Percentiles rank a stretch among this genome's conserved stretches.
These are phyloP conservation scores for Neofusicoccum kwambonambiense DNA, from an alignment of 2,329 filamentous ascomycete genomes.

Conservation along the genomic window DNA sequence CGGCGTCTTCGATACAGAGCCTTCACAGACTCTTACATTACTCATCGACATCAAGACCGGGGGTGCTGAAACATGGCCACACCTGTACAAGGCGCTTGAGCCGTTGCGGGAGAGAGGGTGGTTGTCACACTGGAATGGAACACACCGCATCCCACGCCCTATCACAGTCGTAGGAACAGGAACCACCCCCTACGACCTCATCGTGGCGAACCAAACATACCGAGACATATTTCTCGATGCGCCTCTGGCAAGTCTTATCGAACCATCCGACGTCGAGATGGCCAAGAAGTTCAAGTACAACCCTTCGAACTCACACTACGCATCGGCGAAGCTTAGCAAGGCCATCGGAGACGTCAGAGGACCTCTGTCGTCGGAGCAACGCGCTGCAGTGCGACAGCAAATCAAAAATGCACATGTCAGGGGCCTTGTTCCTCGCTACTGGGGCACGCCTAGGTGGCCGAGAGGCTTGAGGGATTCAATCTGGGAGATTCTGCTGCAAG, in stretches of 20 bases:
- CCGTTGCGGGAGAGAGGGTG: conserved; percentile 60
- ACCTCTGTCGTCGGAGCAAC: conserved; percentile 2
- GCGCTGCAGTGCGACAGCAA: conserved; percentile 22
- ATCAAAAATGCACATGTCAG: conserved; percentile 25
- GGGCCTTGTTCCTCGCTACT: conserved; percentile 27
- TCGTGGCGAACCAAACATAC: conserved; percentile 54
- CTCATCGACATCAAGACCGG: conserved; percentile 69
- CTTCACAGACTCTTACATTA: conserved; percentile 52
- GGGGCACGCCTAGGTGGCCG: conserved; percentile 28
- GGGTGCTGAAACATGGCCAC: conserved; percentile 52
- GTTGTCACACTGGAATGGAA: conserved; percentile 50
- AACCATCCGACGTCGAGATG: conserved; percentile 22
- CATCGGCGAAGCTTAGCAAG: conserved; percentile 25
- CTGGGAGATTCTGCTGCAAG: conserved; percentile 24
- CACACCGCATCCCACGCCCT: conserved; percentile 52
- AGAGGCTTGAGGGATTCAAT: conserved; percentile 26
- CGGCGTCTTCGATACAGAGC: conserved; percentile 53
- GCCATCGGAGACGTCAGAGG: conserved; percentile 24
- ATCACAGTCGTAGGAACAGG: conserved; percentile 71
- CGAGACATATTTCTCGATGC: conserved; percentile 68
- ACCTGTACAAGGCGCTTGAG: conserved; percentile 56
- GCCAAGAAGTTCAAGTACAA: conserved; percentile 28
- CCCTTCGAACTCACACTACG: conserved; percentile 29
- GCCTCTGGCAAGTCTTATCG: conserved; percentile 43
- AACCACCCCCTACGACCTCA: conserved; percentile 57